A percentile compares a stretch with the other conserved stretches of the same genome.
These are phyloP conservation scores for Cutaneotrichosporon arboriforme DNA, from an alignment of 1,284 basidiomycete species.

Conservation along the genomic window DNA sequence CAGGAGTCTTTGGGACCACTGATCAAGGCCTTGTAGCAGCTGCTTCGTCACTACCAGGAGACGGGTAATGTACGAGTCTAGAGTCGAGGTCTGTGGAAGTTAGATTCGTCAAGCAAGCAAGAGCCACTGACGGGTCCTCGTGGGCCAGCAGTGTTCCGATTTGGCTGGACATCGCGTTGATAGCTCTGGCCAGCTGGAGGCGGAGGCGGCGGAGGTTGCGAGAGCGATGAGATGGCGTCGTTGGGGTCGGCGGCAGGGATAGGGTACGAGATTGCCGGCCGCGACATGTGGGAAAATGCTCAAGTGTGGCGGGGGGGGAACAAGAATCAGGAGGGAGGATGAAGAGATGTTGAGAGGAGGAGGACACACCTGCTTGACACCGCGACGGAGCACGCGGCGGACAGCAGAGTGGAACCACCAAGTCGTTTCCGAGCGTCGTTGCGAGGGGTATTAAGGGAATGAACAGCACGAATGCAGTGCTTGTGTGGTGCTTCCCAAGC, in stretches of 20 bases:
- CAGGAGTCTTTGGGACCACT: slow-evolving; percentile 74
- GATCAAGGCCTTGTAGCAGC: slow-evolving; percentile 81
- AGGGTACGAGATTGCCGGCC: slow-evolving; percentile 23
- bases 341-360: too few species aligned
- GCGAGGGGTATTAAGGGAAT: too few species aligned
- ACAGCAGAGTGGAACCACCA: too few species aligned
- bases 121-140: not conserved
- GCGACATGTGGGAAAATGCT: slow-evolving; percentile 9
- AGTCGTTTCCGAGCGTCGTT: too few species aligned
- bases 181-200: not conserved
- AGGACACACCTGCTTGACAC: too few species aligned
- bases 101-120: not conserved
- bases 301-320: too few species aligned
- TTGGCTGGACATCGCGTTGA: not conserved
- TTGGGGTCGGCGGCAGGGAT: slow-evolving; percentile 4
- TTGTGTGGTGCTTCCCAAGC: too few species aligned
- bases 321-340: too few species aligned
- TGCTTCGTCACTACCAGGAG: slow-evolving; percentile 92
- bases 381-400: too few species aligned
- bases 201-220: not conserved
- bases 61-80: slow-evolving; percentile 84
- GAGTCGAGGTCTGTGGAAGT: slow-evolving; percentile 20
- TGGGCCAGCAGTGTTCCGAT: not conserved
- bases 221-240: not conserved
- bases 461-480: too few species aligned